Evolutionary conservation across 2,329 filamentous ascomycete genomes (phyloP), one percentile per base, ranked within the genome.

Genomic region (Dactylellina haptotyla): DNA sequence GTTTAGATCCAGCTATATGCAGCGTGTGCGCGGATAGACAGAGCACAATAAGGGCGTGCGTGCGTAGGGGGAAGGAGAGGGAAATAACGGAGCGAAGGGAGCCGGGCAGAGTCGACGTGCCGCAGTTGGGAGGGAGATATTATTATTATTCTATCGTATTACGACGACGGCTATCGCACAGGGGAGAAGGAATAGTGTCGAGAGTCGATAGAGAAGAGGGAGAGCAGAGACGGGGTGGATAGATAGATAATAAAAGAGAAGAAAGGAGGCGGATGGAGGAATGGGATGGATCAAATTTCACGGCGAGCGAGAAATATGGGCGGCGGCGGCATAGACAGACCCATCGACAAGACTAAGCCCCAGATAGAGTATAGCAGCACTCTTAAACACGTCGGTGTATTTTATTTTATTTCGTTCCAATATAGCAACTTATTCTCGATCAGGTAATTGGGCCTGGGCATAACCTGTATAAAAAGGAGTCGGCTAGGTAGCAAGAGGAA

Each of bases 271-370:
- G 32, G 51, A 25, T 26, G 8, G 30, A 9, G 51, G 25, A 57
- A 57, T 57, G 34, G 37, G 53, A 34, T 23, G 53, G 53, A 57
- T 57, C 43, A 57, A 57, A 57, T 57, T 57, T 41, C 45, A 50
- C 45, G 45, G 45, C 16, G 45, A n/a, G 20, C 12, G 25, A 50
- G 45, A 30, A 50, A 46, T 46, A 46, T 25, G 43, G 43, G 16
- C 6, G 16, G 6, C 32, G 32, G n/a, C n/a, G n/a, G n/a, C n/a
- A 34, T 14, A 34, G 30, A 34, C 30, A 34, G 41, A 50, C 45
- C 45, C 45, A 50, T 50, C 45, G 45, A 25, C n/a, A n/a, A n/a
- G 45, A 26, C 25, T 28, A 50, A 20, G 9, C 45, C 45, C 45
- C 45, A 8, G 45, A 20, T 20, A 20, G 20, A 45, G 20, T 20